phyloP scores from a whole-genome alignment of 495 filamentous ascomycete genomes.

The Staphylotrichum tortipilum region DNA sequence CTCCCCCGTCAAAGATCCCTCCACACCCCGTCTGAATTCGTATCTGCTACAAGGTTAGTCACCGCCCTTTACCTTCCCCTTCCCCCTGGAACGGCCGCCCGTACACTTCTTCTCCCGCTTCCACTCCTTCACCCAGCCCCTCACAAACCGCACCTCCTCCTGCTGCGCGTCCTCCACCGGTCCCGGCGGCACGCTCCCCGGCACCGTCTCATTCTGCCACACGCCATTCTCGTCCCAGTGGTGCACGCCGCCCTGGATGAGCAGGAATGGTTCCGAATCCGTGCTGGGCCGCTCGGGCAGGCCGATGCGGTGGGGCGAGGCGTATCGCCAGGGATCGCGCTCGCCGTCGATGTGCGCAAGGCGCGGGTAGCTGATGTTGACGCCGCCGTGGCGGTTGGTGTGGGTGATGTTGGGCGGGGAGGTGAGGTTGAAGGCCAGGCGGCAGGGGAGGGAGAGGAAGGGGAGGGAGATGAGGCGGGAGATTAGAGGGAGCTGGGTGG shows the following conservation, averaged over 20 bases:
- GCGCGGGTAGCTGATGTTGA: slow-evolving; percentile 51
- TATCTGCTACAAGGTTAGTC: neutral
- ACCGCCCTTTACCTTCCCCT: neutral
- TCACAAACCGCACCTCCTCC: slow-evolving; percentile 50
- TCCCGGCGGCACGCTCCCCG: slow-evolving; percentile 44
- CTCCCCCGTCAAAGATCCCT: neutral
- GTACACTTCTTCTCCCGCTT: slow-evolving; percentile 10
- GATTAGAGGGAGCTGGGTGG: slow-evolving; percentile 50
- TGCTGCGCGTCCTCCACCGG: slow-evolving; percentile 47
- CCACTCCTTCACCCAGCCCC: slow-evolving; percentile 58
- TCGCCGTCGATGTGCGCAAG: slow-evolving; percentile 62
- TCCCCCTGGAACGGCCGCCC: neutral
- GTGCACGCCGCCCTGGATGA: slow-evolving; percentile 57
- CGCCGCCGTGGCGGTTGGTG: slow-evolving; percentile 66
- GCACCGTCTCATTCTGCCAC: slow-evolving; percentile 49
- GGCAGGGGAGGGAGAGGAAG: slow-evolving; percentile 47
- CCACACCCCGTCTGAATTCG: neutral
- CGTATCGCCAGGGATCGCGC: slow-evolving; percentile 61
- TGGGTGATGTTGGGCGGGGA: slow-evolving; percentile 42
- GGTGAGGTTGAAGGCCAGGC: slow-evolving; percentile 54
- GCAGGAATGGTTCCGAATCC: slow-evolving; percentile 49
- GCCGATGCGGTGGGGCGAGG: slow-evolving; percentile 51
- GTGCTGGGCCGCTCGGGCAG: slow-evolving; percentile 43
- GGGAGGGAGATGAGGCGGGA: slow-evolving; percentile 53
- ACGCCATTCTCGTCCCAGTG: slow-evolving; percentile 68